Evolutionary conservation across 148 eudicot species (phyloP).

Genomic region (Silene latifolia): DNA sequence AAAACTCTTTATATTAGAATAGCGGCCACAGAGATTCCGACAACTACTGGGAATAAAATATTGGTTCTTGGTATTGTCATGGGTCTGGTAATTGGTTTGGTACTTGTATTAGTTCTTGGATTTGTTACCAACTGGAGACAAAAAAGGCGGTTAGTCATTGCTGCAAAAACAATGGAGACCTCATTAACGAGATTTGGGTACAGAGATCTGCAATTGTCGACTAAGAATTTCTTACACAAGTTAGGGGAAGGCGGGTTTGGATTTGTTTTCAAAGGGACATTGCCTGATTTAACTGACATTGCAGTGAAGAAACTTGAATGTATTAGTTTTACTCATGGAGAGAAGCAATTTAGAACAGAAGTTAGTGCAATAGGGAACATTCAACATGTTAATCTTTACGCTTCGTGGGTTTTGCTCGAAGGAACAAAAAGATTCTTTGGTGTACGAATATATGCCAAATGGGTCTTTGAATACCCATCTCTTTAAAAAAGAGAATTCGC

Average conservation of each 20-base stretch:
- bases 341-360: constrained; percentile 64
- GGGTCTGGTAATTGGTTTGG: constrained; percentile 9
- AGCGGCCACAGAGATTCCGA: constrained; percentile 37
- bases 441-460: constrained; percentile 58
- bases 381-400: constrained; percentile 61
- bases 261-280: constrained; percentile 54
- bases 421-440: constrained; percentile 42
- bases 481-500: constrained; percentile 19
- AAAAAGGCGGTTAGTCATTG: constrained; percentile 23
- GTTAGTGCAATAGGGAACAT: constrained; percentile 66
- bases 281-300: constrained; percentile 45
- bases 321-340: constrained; percentile 38
- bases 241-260: constrained; percentile 72
- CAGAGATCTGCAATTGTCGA: constrained; percentile 49
- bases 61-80: constrained; percentile 20
- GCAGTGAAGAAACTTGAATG: constrained; percentile 67
- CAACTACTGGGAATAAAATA: constrained; percentile 21
- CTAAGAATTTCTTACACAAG: constrained; percentile 55
- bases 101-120: constrained; percentile 13
- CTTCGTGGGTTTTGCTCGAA: constrained; percentile 61
- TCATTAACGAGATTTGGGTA: constrained; percentile 45
- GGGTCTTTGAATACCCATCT: constrained; percentile 51
- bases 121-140: constrained; percentile 20
- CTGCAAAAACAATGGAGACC: constrained; percentile 34
- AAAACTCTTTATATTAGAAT: constrained; percentile 35